These are phyloP conservation scores for Stemphylium vesicarium DNA, from an alignment of 2,329 filamentous ascomycete species.

Conservation along the genomic window DNA sequence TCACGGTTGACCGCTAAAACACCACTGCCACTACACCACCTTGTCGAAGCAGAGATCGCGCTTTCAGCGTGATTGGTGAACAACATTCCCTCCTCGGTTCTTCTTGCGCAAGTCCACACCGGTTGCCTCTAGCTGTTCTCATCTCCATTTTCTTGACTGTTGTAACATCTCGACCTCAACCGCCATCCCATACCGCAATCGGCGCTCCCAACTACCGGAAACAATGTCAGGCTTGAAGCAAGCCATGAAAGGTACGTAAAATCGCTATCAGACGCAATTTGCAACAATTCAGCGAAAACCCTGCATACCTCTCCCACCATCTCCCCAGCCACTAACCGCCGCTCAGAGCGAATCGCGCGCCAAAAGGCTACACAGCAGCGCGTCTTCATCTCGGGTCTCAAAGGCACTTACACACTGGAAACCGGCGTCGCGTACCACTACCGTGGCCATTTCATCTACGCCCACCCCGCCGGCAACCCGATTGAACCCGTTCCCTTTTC, in stretches of 20 bases:
- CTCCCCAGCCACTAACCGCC: constrained; percentile 1
- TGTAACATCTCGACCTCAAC: no score
- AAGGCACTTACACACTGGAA: constrained; percentile 28
- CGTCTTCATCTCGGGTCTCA: constrained; percentile 36
- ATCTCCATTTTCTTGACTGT: no score
- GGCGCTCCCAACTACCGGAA: no score
- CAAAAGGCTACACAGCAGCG: constrained; percentile 16
- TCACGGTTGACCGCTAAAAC: no score
- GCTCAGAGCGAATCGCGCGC: background rate
- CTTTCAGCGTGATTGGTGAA: no score
- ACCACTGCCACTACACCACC: no score
- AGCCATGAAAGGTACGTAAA: background rate
- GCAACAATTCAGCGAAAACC: background rate
- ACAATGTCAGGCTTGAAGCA: background rate
- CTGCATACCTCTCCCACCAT: background rate
- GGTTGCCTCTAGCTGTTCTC: no score
- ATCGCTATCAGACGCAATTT: background rate
- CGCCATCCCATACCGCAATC: no score
- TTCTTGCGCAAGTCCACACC: no score
- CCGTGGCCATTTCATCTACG: constrained; percentile 41
- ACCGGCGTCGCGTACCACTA: constrained; percentile 38
- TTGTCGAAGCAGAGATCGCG: no score
- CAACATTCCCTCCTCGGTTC: no score
- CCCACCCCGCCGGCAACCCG: constrained; percentile 17
- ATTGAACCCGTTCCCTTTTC: constrained; percentile 31